Conservation (phyloP, 257 asterid genomes). For the Linderniella brevidens region DNA sequence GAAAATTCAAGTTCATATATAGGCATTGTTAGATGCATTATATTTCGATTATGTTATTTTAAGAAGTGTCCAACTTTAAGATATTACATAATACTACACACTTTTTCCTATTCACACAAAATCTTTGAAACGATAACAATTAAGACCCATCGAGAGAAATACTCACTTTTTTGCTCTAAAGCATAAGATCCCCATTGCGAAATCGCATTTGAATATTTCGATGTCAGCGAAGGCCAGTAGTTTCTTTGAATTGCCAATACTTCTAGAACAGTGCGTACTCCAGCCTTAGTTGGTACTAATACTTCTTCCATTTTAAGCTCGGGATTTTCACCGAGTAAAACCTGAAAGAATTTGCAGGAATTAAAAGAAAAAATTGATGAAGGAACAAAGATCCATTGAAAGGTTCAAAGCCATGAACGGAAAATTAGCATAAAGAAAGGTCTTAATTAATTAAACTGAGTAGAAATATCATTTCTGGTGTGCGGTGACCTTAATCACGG, state of each 20-base stretch:
- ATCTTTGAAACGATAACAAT: neutral
- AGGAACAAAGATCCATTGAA: constrained; percentile 1
- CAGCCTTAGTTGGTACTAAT: constrained; percentile 57
- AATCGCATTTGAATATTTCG: constrained; percentile 28
- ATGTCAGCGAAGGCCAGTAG: constrained; percentile 58
- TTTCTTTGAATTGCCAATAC: constrained; percentile 60
- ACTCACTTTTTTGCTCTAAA: constrained; percentile 47
- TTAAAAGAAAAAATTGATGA: constrained; percentile 11
- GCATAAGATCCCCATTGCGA: constrained; percentile 38
- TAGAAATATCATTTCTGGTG: too few species aligned
- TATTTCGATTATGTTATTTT: too few species aligned
- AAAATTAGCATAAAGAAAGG: constrained; percentile 1
- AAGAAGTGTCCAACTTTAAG: too few species aligned
- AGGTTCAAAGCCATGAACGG: neutral
- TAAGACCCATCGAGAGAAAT: too few species aligned
- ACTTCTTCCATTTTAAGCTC: constrained; percentile 21
- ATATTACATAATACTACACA: too few species aligned
- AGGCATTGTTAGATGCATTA: too few species aligned
- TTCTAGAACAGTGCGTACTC: constrained; percentile 52
- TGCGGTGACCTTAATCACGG: constrained; percentile 39
- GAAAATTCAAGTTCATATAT: neutral
- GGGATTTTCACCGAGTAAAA: constrained; percentile 67
- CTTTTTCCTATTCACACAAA: too few species aligned
- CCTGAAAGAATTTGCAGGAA: constrained; percentile 39
- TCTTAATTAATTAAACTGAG: neutral